Evolutionary conservation across 1,284 basidiomycete genomes (phyloP), one percentile per base, ranked within the genome.

Genomic region (Phellopilus nigrolimitatus): DNA sequence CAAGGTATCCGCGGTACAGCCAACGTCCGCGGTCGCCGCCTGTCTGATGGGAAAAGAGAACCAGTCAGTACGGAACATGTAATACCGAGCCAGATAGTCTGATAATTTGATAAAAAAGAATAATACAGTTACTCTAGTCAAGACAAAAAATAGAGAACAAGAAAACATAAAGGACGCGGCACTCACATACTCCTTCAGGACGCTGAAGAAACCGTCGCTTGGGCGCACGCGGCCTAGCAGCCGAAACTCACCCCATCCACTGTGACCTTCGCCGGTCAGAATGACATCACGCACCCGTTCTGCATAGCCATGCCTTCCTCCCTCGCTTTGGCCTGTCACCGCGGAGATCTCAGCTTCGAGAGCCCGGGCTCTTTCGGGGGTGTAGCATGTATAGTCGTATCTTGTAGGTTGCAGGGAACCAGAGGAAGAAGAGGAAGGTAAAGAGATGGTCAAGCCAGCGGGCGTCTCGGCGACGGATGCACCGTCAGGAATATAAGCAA

Each of bases 171-270:
- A 30, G 12, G 28, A 6, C 28, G 28, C 6, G 6, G 25, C 25
- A 71, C 80, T 40, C 61, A 88, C 86, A 61, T 89, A 89, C 76
- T 84, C 80, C 61, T 89, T 89, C 13, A 74, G 79, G 2, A 89
- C 60, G 56, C 75, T 82, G 37, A 89, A 71, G 54, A 87, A 78
- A 2, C 87, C 86, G 61, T 89, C 86, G 56, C 73, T 75, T 21
- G 82, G 78, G 49, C 87, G 71, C 27, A 89, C 72, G 10, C 84
- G 77, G 34, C 87, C 86, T 7, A 81, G 65, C 15, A 89, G 65
- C 50, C 72, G 82, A 64, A 88, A 89, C 59, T 87, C 80, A 17
- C 86, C 86, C 87, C 86, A 89, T 22, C 84, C 78, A 3, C 87
- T 89, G 64, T 89, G 87, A 8, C 86, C 87, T 82, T 89, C 84